Base-by-base conservation (phyloP, 805 yeast species). In the Wickerhamomyces canadensis region DNA sequence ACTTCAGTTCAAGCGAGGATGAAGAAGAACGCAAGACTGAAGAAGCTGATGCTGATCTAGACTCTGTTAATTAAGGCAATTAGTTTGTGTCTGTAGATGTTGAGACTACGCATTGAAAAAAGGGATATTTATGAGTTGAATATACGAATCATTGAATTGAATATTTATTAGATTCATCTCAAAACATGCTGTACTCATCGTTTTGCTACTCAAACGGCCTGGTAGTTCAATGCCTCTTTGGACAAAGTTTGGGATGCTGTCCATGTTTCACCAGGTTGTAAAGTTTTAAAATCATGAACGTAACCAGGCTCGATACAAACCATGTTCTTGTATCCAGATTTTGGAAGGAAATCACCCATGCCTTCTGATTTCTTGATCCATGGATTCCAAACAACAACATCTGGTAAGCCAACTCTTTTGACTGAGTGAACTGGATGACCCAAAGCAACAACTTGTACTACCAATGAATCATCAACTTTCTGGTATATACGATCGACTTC, bases 301-400 rank as follows among this genome's bases (percentile, higher is more conserved):
- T 80, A 71, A 30, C 98, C 98, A 3, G 96, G 94, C 62, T 93
- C 98, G 40, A 93, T 74, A 64, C 98, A 93, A 40, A 93, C 76
- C 98, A 93, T 91, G 32, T 80, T 68, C 48, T 78, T 71, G 67
- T 70, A 93, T 6, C 96, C 98, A 37, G 63, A 60, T 57, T 84
- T 86, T 35, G 98, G 98, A 50, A 70, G 74, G 54, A 91, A 93
- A 63, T 93, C 98, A 29, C 68, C 80, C 91, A 93, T 85, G 2
- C 82, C 80, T 18, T 64, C 68, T n/a, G 93, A 76, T 59, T 84
- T 85, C 39, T 82, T 72, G 47, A 75, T 68, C 98, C 98, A 93
- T 26, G 98, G 98, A 61, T 93, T 93, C 98, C 98, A 93, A 38
- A 93, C 97, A 34, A 93, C 98, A 25, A 73, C 64, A 46, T 78